phyloP scores from a whole-genome alignment of 768 basidiomycete genomes.

The Naganishia vishniacii region DNA sequence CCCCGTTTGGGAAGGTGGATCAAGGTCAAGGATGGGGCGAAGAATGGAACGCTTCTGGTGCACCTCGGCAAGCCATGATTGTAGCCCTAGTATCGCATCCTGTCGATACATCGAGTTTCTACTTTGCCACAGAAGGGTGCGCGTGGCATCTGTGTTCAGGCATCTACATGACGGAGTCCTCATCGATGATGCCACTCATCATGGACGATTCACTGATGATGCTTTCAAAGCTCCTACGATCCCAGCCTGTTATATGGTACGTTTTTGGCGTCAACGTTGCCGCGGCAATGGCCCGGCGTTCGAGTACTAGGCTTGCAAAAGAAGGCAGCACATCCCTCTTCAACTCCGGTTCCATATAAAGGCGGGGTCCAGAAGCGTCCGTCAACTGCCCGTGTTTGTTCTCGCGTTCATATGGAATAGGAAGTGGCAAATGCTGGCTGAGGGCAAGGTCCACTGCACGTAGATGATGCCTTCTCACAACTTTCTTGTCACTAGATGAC shows the following conservation, averaged over 20 bases:
- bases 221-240: slow-evolving; percentile 3
- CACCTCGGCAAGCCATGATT: slow-evolving; percentile 28
- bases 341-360: too few relatives aligned
- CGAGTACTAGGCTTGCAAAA: too few relatives aligned
- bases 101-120: background rate
- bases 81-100: background rate
- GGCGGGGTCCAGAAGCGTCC: too few relatives aligned
- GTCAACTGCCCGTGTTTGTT: too few relatives aligned
- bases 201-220: slow-evolving; percentile 5
- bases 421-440: too few relatives aligned
- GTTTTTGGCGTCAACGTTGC: too few relatives aligned
- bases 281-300: too few relatives aligned
- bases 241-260: background rate
- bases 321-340: too few relatives aligned
- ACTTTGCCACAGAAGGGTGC: background rate
- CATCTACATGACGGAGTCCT: background rate
- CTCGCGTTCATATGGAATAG: too few relatives aligned
- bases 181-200: slow-evolving; percentile 4
- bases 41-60: slow-evolving; percentile 67
- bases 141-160: background rate
- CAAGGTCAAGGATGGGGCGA: slow-evolving; percentile 64
- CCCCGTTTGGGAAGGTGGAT: slow-evolving; percentile 86
- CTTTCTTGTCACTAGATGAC: too few relatives aligned
- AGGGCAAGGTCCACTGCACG: too few relatives aligned
- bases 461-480: too few relatives aligned